Conservation (phyloP, 148 eudicot genomes). For the Fagopyrum esculentum region DNA sequence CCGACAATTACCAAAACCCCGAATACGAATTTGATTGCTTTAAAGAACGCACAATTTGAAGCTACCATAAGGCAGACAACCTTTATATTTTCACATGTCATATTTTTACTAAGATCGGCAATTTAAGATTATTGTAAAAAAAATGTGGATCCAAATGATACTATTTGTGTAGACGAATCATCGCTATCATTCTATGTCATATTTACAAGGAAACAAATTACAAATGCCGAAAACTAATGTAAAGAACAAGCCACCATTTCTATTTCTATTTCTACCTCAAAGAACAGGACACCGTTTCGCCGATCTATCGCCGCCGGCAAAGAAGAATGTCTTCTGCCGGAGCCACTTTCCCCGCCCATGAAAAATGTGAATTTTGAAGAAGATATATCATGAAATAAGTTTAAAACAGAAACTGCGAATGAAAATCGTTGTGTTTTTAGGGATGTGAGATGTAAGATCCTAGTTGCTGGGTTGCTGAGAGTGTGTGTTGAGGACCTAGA, state of each 20-base stretch:
- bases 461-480: too few species aligned
- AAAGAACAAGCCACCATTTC: neutral
- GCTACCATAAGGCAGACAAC: neutral
- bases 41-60: neutral
- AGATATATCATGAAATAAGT: neutral
- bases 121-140: neutral
- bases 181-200: neutral
- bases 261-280: neutral
- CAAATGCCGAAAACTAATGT: neutral
- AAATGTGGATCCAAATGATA: neutral
- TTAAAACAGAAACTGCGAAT: neutral
- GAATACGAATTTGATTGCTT: neutral
- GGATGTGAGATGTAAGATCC: too few species aligned
- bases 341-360: neutral
- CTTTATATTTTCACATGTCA: neutral
- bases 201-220: slow-evolving; percentile 4
- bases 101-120: neutral
- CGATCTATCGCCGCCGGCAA: neutral
- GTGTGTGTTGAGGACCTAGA: too few species aligned
- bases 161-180: neutral
- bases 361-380: neutral
- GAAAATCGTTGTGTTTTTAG: too few species aligned
- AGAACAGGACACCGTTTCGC: slow-evolving; percentile 1
- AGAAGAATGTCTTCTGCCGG: neutral
- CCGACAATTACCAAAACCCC: too few species aligned